Evolutionary conservation across 225 moss, liverwort and hornwort species (phyloP).

Genomic region (Ulota crispa): DNA sequence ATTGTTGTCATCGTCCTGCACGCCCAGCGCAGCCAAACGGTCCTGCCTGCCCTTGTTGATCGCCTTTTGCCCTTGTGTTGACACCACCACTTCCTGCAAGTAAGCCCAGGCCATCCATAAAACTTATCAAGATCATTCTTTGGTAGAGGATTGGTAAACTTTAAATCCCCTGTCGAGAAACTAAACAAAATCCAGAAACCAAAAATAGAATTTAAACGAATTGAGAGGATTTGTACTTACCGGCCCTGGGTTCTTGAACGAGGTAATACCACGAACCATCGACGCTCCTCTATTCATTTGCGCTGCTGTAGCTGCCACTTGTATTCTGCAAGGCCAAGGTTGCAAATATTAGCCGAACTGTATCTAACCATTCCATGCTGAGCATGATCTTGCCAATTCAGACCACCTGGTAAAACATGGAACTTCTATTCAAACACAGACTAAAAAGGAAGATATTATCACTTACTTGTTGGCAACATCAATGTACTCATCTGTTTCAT

Average conservation of each 20-base stretch:
- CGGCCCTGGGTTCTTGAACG: conserved; percentile 25
- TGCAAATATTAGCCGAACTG: not conserved
- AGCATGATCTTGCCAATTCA: not conserved
- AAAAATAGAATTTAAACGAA: not conserved
- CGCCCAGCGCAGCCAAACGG: conserved; percentile 28
- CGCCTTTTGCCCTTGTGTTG: conserved; percentile 49
- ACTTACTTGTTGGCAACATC: conserved; percentile 86
- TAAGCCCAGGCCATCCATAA: conserved; percentile 3
- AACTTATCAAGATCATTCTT: not conserved
- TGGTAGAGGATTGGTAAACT: not conserved
- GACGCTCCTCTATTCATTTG: conserved; percentile 48
- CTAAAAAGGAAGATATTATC: not conserved
- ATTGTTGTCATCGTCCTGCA: conserved; percentile 13
- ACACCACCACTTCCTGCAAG: conserved; percentile 42
- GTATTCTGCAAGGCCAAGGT: conserved; percentile 36
- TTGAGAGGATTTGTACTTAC: conserved; percentile 35
- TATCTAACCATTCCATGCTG: not conserved
- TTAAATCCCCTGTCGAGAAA: not conserved
- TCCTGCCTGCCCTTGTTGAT: conserved; percentile 37
- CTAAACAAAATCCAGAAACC: not conserved
- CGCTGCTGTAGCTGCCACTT: conserved; percentile 56
- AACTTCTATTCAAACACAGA: not conserved
- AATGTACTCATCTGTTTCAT: conserved; percentile 93
- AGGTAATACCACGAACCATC: conserved; percentile 34
- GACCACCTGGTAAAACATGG: not conserved